phyloP scores from a whole-genome alignment of 1,139 yeast species.

The Insectozyma bohioensis region DNA sequence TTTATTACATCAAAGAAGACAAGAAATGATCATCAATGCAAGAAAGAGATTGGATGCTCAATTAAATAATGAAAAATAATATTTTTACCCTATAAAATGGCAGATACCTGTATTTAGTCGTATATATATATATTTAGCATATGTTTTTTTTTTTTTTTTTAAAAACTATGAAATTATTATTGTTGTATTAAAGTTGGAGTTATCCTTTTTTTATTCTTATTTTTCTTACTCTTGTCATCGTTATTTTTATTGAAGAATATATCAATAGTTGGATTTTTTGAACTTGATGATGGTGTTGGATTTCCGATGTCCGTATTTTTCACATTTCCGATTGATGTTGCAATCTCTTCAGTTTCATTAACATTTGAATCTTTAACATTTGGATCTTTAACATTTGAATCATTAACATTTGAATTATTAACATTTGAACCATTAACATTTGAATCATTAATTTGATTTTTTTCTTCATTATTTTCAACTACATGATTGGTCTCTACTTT shows the following conservation, averaged over 20 bases:
- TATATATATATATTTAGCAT: no score
- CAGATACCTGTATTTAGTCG: no score
- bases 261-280: conserved; percentile 13
- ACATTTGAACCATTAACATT: no score
- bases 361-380: background rate
- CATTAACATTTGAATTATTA: background rate
- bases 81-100: no score
- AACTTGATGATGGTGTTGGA: background rate
- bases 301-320: no score
- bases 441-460: no score
- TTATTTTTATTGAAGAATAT: conserved; percentile 12
- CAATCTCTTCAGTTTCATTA: conserved; percentile 2
- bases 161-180: no score
- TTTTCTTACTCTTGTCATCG: conserved; percentile 7
- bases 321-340: background rate
- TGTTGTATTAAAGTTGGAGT: conserved; percentile 41
- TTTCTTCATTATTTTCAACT: background rate
- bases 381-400: background rate
- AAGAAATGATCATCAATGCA: conserved; percentile 46
- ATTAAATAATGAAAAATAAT: conserved; percentile 27
- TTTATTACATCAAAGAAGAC: conserved; percentile 30
- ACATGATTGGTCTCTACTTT: no score
- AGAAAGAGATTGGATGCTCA: conserved; percentile 41
- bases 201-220: conserved; percentile 42
- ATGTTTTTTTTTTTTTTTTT: no score